Evolutionary conservation across 1,284 basidiomycete species (phyloP), one percentile per base, ranked within the genome.

Genomic region (Cutaneotrichosporon cutaneum): DNA sequence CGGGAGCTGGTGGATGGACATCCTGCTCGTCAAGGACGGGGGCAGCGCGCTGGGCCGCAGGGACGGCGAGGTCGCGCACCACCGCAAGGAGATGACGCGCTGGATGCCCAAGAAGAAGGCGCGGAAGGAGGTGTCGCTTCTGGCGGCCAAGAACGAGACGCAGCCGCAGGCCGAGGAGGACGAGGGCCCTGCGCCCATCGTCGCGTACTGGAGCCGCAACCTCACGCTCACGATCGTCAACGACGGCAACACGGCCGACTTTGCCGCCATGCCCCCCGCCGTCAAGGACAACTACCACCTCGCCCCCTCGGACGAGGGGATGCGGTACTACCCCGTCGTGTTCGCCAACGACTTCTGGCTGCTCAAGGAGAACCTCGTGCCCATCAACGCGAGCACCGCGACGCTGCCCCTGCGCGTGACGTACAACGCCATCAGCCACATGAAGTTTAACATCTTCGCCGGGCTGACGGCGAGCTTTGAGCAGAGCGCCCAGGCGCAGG

Each of bases 291-390:
- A 72, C 69, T 73, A 86, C 63, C 77, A 88, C 35, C 77, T 89
- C 52, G 83, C 85, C 0, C 81, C 81, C 24, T 8, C 32, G 3
- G 35, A 11, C 13, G 60, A 61, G 22, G 60, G 54, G 30, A 45
- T 22, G 13, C 11, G 9, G n/a, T 93, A 94, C 82, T 89, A 87
- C 70, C 95, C 95, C 1, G 88, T 94, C 65, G 75, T 97, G 50
- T 98, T 90, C 80, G 86, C 92, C 8, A 98, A 98, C 75, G 93
- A 97, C 75, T 98, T 98, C 79, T 98, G 94, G 93, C 83, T 94
- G 16, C 73, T 82, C 39, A 86, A 87, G 52, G 88, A 88, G 36
- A 88, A 92, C 68, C 86, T 90, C 69, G 77, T 85, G 61, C 88
- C 90, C 71, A 85, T 95, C 72, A 94, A 94, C 77, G 78, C 82